Evolutionary conservation across 495 filamentous ascomycete genomes (phyloP).

Genomic region (Aspergillus heteromorphus): DNA sequence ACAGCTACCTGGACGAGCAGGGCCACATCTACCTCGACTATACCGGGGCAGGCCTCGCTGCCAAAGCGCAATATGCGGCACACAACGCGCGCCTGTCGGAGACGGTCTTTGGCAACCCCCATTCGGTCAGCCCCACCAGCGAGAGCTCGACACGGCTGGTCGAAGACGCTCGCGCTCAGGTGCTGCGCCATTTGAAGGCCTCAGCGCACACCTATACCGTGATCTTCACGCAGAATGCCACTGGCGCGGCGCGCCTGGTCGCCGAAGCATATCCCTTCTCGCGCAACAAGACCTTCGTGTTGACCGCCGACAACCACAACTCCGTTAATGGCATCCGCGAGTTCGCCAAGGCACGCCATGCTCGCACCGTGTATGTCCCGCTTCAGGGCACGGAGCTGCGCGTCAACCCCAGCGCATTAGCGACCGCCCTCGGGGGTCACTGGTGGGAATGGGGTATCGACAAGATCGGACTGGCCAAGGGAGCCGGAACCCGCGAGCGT

Average conservation of each 20-base stretch:
- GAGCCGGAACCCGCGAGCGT: background rate
- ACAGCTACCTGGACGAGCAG: conserved; percentile 8
- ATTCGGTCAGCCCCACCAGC: conserved; percentile 5
- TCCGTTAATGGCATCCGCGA: conserved; percentile 7
- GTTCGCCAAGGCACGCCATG: background rate
- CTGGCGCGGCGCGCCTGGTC: conserved; percentile 6
- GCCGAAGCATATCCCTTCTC: conserved; percentile 6
- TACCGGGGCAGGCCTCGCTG: conserved; percentile 4
- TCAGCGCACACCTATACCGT: background rate
- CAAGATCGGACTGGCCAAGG: background rate
- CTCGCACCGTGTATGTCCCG: conserved; percentile 6
- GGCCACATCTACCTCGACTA: conserved; percentile 8
- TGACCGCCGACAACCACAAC: conserved; percentile 10
- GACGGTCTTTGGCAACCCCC: conserved; percentile 6
- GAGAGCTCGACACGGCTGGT: conserved; percentile 2
- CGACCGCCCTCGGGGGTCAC: background rate
- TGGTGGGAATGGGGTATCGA: background rate
- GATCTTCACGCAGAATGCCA: conserved; percentile 10
- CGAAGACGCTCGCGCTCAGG: background rate
- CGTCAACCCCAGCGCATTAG: conserved; percentile 1
- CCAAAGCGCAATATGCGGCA: background rate
- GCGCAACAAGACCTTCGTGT: background rate
- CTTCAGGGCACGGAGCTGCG: conserved; percentile 1
- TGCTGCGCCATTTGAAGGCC: conserved; percentile 2
- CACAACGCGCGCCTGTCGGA: conserved; percentile 1